These are phyloP conservation scores for Acacia melanoxylon DNA, from an alignment of 306 rosid species.

Conservation along the genomic window DNA sequence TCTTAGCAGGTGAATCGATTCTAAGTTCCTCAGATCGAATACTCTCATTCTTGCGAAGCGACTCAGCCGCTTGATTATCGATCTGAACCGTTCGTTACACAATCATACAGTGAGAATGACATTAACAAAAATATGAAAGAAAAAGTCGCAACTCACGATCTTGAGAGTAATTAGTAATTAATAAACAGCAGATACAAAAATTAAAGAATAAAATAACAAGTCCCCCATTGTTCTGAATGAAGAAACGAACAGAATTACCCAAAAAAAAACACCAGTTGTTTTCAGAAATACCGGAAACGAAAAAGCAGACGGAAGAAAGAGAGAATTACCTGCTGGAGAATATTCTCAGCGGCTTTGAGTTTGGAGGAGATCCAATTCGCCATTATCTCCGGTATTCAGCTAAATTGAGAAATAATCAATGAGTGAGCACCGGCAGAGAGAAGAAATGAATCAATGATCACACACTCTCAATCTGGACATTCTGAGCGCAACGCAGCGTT, in stretches of 20 bases:
- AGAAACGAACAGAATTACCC: not conserved
- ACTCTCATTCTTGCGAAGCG: constrained; percentile 78
- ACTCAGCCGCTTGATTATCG: constrained; percentile 98
- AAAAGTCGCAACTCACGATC: not conserved
- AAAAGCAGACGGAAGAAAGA: not conserved
- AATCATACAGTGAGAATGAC: constrained; percentile 5
- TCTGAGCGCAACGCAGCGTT: constrained; percentile 13
- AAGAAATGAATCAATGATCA: not conserved
- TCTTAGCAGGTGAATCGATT: constrained; percentile 48
- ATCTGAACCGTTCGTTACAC: constrained; percentile 60
- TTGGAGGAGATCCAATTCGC: constrained; percentile 98
- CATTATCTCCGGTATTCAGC: constrained; percentile 46
- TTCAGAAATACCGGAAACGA: constrained; percentile 11
- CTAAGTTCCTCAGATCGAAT: constrained; percentile 45
- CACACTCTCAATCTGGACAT: not conserved
- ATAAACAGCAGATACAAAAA: constrained; percentile 7
- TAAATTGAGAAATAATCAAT: constrained; percentile 1
- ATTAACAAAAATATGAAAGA: not conserved
- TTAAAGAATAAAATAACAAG: not conserved
- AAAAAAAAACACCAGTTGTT: not conserved
- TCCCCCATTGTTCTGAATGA: constrained; percentile 7
- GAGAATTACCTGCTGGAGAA: constrained; percentile 84
- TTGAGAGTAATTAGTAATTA: not conserved
- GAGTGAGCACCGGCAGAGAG: constrained; percentile 2
- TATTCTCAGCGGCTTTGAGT: constrained; percentile 90